These are phyloP conservation scores for Fusarium sororula DNA, from an alignment of 2,329 filamentous ascomycete genomes.

Conservation along the genomic window DNA sequence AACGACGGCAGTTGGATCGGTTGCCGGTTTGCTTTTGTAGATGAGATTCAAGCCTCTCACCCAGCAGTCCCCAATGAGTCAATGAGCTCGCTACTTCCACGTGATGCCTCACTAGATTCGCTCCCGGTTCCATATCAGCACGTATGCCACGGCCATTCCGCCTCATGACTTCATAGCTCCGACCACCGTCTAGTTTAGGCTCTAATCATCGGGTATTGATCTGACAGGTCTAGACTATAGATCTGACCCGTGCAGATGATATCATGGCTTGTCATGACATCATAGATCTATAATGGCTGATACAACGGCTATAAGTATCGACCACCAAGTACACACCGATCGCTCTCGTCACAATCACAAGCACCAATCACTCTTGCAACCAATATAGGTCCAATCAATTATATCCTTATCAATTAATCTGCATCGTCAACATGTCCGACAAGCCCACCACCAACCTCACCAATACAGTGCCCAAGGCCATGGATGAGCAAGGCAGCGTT, in stretches of 20 bases:
- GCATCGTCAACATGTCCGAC: conserved; percentile 17
- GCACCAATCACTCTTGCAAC: rapidly evolving
- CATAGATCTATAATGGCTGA: background rate
- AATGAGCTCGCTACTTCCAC: too few relatives aligned
- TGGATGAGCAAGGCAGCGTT: conserved; percentile 61
- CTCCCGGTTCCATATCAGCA: rapidly evolving
- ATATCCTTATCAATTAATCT: rapidly evolving
- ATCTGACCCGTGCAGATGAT: background rate
- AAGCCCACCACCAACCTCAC: conserved; percentile 5
- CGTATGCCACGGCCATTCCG: too few relatives aligned
- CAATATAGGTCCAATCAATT: background rate
- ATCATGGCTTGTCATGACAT: background rate
- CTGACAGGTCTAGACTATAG: rapidly evolving
- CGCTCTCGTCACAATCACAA: background rate
- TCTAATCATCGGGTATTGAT: background rate
- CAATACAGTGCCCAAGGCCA: conserved; percentile 47
- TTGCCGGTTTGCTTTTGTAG: too few relatives aligned
- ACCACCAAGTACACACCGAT: rapidly evolving
- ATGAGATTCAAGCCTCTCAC: rapidly evolving
- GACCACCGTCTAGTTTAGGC: rapidly evolving
- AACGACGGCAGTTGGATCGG: too few relatives aligned
- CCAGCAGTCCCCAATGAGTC: too few relatives aligned
- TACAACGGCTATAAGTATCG: background rate
- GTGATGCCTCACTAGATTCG: background rate
- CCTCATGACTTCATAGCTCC: background rate